Evolutionary conservation across 441 rosid genomes (phyloP).

Genomic region (Populus trichocarpa): DNA sequence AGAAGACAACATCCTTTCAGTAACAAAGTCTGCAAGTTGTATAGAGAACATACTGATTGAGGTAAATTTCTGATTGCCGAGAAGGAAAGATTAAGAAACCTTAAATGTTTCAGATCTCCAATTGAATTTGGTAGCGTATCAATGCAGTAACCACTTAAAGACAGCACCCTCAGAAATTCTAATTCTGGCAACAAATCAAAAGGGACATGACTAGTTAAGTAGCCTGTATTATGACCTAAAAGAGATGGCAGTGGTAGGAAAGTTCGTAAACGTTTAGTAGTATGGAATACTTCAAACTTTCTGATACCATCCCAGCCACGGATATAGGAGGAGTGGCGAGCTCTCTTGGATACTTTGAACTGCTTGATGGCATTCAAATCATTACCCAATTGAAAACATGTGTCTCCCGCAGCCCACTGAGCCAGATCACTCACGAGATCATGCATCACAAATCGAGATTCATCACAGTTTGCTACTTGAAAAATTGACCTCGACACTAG

Average conservation of each 20-base stretch:
- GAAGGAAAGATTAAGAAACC: neutral
- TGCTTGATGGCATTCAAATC: neutral
- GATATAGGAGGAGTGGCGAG: slow-evolving; percentile 14
- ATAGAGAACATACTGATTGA: neutral
- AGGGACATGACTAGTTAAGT: neutral
- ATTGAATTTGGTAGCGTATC: neutral
- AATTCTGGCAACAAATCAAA: neutral
- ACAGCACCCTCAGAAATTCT: neutral
- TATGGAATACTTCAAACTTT: neutral
- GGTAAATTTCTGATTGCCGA: neutral
- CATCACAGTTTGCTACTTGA: neutral
- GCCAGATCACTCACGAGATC: slow-evolving; percentile 9
- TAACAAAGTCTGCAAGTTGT: neutral
- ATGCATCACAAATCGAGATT: slow-evolving; percentile 6
- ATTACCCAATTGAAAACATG: slow-evolving; percentile 4
- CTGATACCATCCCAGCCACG: neutral
- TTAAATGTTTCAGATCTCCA: slow-evolving; percentile 1
- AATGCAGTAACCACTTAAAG: neutral
- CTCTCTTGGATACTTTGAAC: neutral
- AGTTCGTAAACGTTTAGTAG: slow-evolving; percentile 1
- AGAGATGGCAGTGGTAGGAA: neutral
- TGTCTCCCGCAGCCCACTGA: slow-evolving; percentile 8
- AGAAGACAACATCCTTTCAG: neutral
- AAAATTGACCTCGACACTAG: slow-evolving; percentile 3
- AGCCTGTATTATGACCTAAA: no score